These are phyloP conservation scores for Papiliotrema terrestris DNA, from an alignment of 1,284 basidiomycete species.

Conservation along the genomic window DNA sequence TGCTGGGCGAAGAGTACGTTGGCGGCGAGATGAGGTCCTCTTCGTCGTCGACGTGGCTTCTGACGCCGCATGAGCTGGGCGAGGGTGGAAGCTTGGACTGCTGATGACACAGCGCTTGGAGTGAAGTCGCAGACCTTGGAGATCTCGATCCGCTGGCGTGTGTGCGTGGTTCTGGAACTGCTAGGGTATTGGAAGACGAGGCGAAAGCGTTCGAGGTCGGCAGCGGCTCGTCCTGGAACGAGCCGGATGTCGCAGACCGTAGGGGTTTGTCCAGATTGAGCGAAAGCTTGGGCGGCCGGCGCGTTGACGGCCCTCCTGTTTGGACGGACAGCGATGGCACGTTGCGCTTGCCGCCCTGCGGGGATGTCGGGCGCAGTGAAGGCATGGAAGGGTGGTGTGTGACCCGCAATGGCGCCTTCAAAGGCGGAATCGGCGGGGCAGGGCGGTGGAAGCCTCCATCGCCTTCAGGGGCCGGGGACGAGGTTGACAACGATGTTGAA, in stretches of 20 bases:
- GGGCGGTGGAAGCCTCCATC: conserved; percentile 10
- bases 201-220: not conserved
- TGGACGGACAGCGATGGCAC: conserved; percentile 28
- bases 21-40: conserved; percentile 5
- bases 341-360: conserved; percentile 10
- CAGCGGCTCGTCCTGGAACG: conserved; percentile 7
- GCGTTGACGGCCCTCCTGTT: conserved; percentile 8
- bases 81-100: conserved; percentile 33
- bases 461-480: not conserved
- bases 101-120: conserved; percentile 23
- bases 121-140: conserved; percentile 10
- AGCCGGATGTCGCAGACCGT: conserved; percentile 19
- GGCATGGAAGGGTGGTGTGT: conserved; percentile 31
- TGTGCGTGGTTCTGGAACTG: not conserved
- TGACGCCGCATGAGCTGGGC: conserved; percentile 28
- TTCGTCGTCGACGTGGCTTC: conserved; percentile 3
- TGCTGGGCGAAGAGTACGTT: not conserved
- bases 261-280: conserved; percentile 34
- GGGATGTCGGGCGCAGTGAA: conserved; percentile 11
- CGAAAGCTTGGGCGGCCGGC: conserved; percentile 37
- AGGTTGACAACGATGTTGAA: not conserved
- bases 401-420: conserved; percentile 6
- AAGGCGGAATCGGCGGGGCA: conserved; percentile 17
- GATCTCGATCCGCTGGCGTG: not conserved
- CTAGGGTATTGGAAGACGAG: not conserved